These are phyloP conservation scores for Colletotrichum siamense DNA, from an alignment of 2,329 filamentous ascomycete species.

Conservation along the genomic window DNA sequence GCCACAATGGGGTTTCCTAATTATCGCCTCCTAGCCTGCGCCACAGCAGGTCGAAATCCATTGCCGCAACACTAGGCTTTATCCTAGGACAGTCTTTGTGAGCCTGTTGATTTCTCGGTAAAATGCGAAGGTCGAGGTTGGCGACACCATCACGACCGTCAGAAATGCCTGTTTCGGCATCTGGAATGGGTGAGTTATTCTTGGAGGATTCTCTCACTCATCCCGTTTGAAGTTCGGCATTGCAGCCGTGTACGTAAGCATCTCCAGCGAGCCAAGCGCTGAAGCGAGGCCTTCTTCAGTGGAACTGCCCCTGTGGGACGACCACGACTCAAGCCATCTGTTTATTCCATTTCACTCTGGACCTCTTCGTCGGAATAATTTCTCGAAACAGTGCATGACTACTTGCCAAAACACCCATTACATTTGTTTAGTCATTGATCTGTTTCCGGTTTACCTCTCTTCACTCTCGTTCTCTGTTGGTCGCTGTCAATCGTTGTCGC, in stretches of 20 bases:
- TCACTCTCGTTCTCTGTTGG: background rate
- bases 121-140: background rate
- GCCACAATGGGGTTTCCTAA: background rate
- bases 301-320: background rate
- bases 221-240: background rate
- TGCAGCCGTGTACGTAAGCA: background rate
- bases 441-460: background rate
- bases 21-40: background rate
- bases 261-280: background rate
- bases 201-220: background rate
- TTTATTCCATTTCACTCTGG: background rate
- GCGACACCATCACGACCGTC: background rate
- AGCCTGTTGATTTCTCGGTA: background rate
- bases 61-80: background rate
- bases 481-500: background rate
- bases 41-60: background rate
- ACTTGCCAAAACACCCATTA: background rate
- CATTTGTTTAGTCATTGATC: background rate
- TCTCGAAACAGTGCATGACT: background rate
- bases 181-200: background rate
- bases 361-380: background rate
- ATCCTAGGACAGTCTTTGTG: background rate
- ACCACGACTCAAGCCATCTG: background rate
- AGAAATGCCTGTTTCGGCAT: background rate
- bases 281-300: background rate